Percentiles rank a stretch among this genome's conserved stretches.
phyloP scores from a whole-genome alignment of 2,329 filamentous ascomycete species.

The Trichoderma afroharzianum region DNA sequence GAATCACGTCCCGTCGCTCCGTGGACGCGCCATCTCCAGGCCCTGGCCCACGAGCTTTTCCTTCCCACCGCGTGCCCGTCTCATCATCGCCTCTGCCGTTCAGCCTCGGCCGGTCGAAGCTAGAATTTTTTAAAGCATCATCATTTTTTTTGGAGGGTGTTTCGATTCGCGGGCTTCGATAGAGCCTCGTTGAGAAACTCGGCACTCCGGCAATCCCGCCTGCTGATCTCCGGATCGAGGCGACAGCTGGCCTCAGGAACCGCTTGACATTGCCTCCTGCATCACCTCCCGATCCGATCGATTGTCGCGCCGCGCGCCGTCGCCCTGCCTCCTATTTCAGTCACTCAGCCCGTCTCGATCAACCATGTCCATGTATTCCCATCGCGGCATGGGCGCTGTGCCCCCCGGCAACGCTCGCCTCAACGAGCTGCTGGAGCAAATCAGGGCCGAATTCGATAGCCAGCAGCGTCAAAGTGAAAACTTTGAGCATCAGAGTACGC shows the following conservation, averaged over 20 bases:
- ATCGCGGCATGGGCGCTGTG: constrained; percentile 75
- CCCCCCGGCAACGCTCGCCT: constrained; percentile 65
- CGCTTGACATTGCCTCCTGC: not conserved
- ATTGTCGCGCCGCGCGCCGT: constrained; percentile 7
- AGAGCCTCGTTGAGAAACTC: constrained; percentile 18
- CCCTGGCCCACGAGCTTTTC: constrained; percentile 6
- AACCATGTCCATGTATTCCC: constrained; percentile 78
- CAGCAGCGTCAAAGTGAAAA: constrained; percentile 78
- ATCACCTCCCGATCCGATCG: constrained; percentile 4
- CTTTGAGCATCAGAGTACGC: constrained; percentile 92
- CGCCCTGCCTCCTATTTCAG: constrained; percentile 14
- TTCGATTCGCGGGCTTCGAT: not conserved
- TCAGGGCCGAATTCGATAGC: constrained; percentile 86
- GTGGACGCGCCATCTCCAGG: not conserved
- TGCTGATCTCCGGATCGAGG: constrained; percentile 18
- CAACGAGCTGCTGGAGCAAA: constrained; percentile 86
- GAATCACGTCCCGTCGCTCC: constrained; percentile 4
- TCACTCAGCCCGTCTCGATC: not conserved
- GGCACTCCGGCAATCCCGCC: constrained; percentile 15
- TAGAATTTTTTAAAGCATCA: not conserved
- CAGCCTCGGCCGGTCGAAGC: constrained; percentile 4
- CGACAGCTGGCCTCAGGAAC: constrained; percentile 15
- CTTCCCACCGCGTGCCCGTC: not conserved
- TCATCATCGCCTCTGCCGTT: constrained; percentile 1
- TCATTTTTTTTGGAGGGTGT: not conserved